These are phyloP conservation scores for Phytophthora palmivora DNA, from an alignment of 352 stramenopile species.

Conservation along the genomic window DNA sequence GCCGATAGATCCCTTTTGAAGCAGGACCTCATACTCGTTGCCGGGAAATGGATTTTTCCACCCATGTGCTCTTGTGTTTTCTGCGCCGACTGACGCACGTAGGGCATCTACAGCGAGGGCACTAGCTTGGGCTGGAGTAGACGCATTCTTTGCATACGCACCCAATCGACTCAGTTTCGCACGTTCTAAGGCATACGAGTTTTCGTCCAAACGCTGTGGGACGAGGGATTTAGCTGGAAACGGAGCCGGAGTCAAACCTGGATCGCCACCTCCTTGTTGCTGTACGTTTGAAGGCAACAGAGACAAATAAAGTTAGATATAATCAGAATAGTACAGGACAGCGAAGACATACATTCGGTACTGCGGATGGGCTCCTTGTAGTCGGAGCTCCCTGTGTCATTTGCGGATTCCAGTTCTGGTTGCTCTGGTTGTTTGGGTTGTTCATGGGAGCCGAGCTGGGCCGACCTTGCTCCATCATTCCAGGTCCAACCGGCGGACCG, in stretches of 20 bases:
- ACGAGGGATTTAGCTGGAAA: conserved; percentile 70
- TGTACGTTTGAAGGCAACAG: conserved; percentile 13
- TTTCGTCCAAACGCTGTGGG: conserved; percentile 70
- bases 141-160: conserved; percentile 69
- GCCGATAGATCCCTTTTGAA: conserved; percentile 88
- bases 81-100: conserved; percentile 51
- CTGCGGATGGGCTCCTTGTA: conserved; percentile 19
- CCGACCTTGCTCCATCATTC: conserved; percentile 46
- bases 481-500: conserved; percentile 40
- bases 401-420: conserved; percentile 41
- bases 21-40: conserved; percentile 86
- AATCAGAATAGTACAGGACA: not conserved
- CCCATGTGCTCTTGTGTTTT: conserved; percentile 57
- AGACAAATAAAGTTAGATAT: conserved; percentile 10
- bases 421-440: conserved; percentile 30
- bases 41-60: conserved; percentile 72
- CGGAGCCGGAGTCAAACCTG: conserved; percentile 55
- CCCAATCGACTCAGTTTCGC: conserved; percentile 53
- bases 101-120: conserved; percentile 77
- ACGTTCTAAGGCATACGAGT: conserved; percentile 59
- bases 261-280: conserved; percentile 42
- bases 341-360: conserved; percentile 26
- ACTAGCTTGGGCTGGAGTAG: conserved; percentile 61
- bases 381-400: conserved; percentile 15
- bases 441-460: conserved; percentile 17